Conservation (phyloP, 108 stramenopile genomes). For the Stephanodiscus triporus region DNA sequence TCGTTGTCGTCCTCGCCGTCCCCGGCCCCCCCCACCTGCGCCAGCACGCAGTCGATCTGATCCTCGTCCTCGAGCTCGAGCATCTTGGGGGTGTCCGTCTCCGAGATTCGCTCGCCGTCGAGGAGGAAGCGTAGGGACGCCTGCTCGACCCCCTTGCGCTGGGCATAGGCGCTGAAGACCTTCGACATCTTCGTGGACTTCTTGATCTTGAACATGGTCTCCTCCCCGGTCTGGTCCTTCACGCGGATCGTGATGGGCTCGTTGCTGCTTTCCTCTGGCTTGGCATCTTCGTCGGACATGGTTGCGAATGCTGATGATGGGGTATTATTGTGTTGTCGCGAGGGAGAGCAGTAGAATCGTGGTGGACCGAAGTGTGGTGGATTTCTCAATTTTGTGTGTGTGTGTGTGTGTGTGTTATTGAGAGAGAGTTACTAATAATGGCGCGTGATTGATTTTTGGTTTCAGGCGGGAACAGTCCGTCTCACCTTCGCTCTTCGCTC, state of each 20-base stretch:
- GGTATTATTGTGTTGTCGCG: neutral
- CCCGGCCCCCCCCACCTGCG: constrained; percentile 41
- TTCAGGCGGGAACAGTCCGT: neutral
- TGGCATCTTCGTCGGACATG: constrained; percentile 46
- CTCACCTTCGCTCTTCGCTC: too few species aligned
- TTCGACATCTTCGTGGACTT: constrained; percentile 80
- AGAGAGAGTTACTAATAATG: too few species aligned
- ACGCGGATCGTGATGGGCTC: constrained; percentile 56
- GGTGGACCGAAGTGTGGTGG: neutral
- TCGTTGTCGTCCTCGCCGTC: constrained; percentile 2
- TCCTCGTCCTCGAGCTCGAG: constrained; percentile 87
- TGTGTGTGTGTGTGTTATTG: too few species aligned
- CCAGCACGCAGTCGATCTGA: constrained; percentile 82
- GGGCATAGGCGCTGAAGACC: constrained; percentile 71
- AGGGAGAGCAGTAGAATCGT: too few species aligned
- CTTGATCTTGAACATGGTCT: constrained; percentile 87
- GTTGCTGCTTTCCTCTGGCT: constrained; percentile 11
- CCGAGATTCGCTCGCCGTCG: constrained; percentile 71
- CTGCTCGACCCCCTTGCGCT: constrained; percentile 68
- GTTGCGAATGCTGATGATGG: constrained; percentile 3
- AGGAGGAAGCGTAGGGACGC: constrained; percentile 73
- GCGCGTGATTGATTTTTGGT: too few species aligned
- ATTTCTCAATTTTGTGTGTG: neutral
- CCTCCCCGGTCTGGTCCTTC: constrained; percentile 67
- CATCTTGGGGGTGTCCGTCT: constrained; percentile 60